Conservation (phyloP, 768 basidiomycete species). For the Serendipita vermifera region DNA sequence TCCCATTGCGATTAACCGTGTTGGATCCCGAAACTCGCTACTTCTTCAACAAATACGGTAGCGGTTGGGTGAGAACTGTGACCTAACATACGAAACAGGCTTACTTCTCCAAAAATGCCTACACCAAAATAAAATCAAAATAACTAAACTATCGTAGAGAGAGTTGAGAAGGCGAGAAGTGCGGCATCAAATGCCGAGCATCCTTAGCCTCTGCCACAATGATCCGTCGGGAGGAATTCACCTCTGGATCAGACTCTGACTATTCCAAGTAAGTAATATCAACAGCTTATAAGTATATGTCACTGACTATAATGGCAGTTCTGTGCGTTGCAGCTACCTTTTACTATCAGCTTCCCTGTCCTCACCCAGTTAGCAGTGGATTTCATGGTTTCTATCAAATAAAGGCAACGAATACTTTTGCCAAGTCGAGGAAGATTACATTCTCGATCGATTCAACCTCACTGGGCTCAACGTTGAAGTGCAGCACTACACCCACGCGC, state of each 20-base stretch:
- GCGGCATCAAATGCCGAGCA: no score
- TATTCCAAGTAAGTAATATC: conserved; percentile 67
- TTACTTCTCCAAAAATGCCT: no score
- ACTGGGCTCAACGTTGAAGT: conserved; percentile 96
- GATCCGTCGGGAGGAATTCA: conserved; percentile 25
- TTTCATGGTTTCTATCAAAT: conserved; percentile 92
- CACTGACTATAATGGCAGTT: background rate
- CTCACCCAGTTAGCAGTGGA: conserved; percentile 51
- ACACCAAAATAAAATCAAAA: no score
- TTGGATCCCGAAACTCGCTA: no score
- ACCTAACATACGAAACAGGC: no score
- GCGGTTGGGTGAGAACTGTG: no score
- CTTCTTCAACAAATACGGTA: no score
- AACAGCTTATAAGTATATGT: conserved; percentile 10
- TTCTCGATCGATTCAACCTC: conserved; percentile 94
- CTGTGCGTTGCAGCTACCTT: background rate
- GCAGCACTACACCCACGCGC: conserved; percentile 81
- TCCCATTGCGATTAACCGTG: no score
- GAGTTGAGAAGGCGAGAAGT: no score
- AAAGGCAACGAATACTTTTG: conserved; percentile 99
- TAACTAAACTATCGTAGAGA: no score
- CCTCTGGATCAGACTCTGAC: conserved; percentile 81
- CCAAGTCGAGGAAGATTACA: conserved; percentile 98
- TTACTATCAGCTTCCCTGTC: background rate
- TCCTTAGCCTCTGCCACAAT: background rate